Percentiles rank a stretch among this genome's conserved stretches.
These are phyloP conservation scores for Brassica hybrid DNA, from an alignment of 441 rosid species.

Conservation along the genomic window DNA sequence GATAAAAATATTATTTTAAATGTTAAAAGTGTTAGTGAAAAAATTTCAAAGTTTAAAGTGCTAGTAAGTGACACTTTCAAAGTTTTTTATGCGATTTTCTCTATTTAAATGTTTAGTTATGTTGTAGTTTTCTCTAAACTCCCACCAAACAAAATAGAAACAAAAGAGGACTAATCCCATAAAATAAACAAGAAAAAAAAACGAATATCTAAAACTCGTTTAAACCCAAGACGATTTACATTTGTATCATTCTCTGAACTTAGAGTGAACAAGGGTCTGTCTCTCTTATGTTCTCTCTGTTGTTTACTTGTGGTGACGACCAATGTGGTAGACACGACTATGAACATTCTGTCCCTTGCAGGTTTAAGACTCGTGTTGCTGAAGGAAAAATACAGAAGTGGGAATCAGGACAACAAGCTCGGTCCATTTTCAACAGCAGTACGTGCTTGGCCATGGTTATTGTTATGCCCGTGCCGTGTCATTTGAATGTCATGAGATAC, in stretches of 20 bases:
- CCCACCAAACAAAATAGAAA: constrained; percentile 9
- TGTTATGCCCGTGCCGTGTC: constrained; percentile 67
- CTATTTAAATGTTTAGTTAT: neutral
- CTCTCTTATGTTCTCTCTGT: constrained; percentile 19
- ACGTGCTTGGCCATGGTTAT: constrained; percentile 57
- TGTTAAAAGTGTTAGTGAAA: too few species aligned
- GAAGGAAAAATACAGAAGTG: neutral
- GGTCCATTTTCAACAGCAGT: constrained; percentile 91
- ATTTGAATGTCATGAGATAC: constrained; percentile 79
- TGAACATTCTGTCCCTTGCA: constrained; percentile 21
- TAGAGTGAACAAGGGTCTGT: neutral
- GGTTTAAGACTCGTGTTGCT: constrained; percentile 2
- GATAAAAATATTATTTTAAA: too few species aligned
- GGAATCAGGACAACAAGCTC: constrained; percentile 69
- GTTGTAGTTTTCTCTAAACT: constrained; percentile 22
- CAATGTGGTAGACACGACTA: constrained; percentile 23
- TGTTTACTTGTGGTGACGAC: neutral
- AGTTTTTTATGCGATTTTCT: too few species aligned
- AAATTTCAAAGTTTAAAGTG: too few species aligned
- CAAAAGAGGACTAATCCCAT: constrained; percentile 19
- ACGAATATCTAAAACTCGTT: constrained; percentile 19
- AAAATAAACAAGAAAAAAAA: constrained; percentile 13
- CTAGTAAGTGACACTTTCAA: too few species aligned
- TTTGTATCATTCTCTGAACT: constrained; percentile 30
- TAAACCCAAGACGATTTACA: constrained; percentile 36